Base-by-base conservation (phyloP, 176 grass and related monocot species). In the Carex littledalei region DNA sequence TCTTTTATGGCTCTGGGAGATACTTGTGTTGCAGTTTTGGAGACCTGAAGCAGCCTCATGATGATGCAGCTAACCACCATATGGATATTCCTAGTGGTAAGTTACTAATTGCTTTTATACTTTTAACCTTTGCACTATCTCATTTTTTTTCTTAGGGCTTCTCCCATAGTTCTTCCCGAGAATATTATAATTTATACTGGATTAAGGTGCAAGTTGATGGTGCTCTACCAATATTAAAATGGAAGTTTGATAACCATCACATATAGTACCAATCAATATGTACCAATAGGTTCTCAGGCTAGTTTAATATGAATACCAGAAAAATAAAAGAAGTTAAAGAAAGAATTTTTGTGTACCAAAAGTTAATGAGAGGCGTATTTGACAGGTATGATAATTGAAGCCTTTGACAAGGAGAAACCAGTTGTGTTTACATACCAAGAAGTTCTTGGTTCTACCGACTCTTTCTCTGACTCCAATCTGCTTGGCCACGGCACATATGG, bases 401-500 rank as follows among this genome's bases (percentile, higher is more conserved):
- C 91, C 45, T 95, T 99, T 91, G 93, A 99, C 79, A 94, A 85
- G 63, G 96, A 95, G 84, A 95, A 99, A 47, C 91, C 93, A 26
- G 71, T 92, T 67, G 88, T 95, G 26, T 95, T 99, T 90, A 85
- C 88, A 9, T 86, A 99, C 81, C 90, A 94, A 82, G 93, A 99
- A 88, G 86, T 99, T 88, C 90, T 94, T 68, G 79, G 76, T 72
- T 92, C 90, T 60, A 99, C 93, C 18, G 90, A 95, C 86, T 90
- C 89, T 75, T 99, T 99, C 89, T 88, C 90, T 78, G 96, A 99
- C 90, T 87, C 93, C 83, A 99, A 99, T 91, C 83, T 94, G 81
- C 88, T 99, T 84, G 96, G 96, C 59, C 96, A 95, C 87, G 96
- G 96, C 45, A 95, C 90, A 92, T 99, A 99, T 88, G 93, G 96